Percentiles rank a stretch among this genome's conserved stretches.
phyloP scores from a whole-genome alignment of 1,139 yeast species.

The Zygoascus sp. region DNA sequence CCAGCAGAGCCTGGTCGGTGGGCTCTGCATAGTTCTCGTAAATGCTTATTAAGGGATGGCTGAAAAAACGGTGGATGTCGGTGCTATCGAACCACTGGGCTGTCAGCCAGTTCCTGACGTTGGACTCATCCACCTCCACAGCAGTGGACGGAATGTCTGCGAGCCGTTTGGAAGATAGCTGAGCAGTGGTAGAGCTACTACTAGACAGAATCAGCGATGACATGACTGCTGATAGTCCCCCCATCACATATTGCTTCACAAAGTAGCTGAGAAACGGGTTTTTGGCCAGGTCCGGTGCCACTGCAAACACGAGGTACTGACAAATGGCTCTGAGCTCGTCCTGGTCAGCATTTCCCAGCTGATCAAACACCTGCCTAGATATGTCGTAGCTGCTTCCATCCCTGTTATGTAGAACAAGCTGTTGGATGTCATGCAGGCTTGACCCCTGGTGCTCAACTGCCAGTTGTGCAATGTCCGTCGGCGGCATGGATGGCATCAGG shows the following conservation, averaged over 20 bases:
- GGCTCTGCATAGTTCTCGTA: background rate
- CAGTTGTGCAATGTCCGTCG: background rate
- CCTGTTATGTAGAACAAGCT: background rate
- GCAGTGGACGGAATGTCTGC: background rate
- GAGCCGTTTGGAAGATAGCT: background rate
- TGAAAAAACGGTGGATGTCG: constrained; percentile 1
- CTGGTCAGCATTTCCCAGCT: background rate
- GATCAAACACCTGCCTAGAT: constrained; percentile 6
- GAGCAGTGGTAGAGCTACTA: background rate
- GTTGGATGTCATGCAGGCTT: background rate
- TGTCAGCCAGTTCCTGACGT: background rate
- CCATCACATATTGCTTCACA: constrained; percentile 7
- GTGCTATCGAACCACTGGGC: constrained; percentile 3
- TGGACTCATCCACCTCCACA: background rate
- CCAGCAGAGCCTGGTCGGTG: background rate
- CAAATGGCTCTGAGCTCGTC: background rate
- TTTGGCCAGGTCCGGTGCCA: constrained; percentile 5
- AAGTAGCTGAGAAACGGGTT: constrained; percentile 20
- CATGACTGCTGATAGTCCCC: background rate
- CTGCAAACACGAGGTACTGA: constrained; percentile 1
- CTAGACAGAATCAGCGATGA: constrained; percentile 2
- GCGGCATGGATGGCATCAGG: too few species aligned
- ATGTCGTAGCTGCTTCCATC: constrained; percentile 3
- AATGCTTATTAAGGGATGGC: constrained; percentile 5
- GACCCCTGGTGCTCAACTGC: background rate